phyloP scores from a whole-genome alignment of 192 early-diverging fungal species.

The Glomus cerebriforme region DNA sequence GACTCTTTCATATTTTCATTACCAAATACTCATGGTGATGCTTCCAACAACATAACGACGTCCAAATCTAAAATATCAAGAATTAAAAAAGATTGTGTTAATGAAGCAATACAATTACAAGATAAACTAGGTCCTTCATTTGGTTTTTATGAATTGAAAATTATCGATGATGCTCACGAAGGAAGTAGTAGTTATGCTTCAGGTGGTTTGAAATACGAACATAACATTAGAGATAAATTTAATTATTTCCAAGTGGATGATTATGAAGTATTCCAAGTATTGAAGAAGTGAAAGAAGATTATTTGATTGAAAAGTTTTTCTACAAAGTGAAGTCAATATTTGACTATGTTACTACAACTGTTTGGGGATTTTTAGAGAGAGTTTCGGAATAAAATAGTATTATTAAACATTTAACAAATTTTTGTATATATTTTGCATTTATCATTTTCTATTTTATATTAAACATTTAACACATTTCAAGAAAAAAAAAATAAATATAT shows the following conservation, averaged over 20 bases:
- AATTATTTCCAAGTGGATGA: slow-evolving; percentile 33
- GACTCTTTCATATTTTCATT: slow-evolving; percentile 35
- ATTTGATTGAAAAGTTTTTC: background rate
- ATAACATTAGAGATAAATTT: slow-evolving; percentile 26
- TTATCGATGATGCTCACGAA: slow-evolving; percentile 23
- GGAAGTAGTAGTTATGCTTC: slow-evolving; percentile 19
- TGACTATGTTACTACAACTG: no score
- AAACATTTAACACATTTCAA: no score
- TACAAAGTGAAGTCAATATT: no score
- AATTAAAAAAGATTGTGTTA: slow-evolving; percentile 10
- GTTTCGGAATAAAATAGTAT: no score
- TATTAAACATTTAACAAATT: no score
- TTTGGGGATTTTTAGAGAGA: no score
- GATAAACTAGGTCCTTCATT: slow-evolving; percentile 31
- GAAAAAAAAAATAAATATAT: no score
- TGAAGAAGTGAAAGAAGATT: slow-evolving; percentile 21
- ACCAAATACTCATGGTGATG: background rate
- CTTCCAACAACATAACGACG: background rate
- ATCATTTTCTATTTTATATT: no score
- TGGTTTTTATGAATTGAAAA: slow-evolving; percentile 35
- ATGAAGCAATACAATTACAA: slow-evolving; percentile 30
- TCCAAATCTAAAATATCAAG: slow-evolving; percentile 7
- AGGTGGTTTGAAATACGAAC: slow-evolving; percentile 25
- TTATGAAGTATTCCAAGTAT: slow-evolving; percentile 34
- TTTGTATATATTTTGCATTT: no score